Base-by-base conservation (phyloP, 148 eudicot genomes). In the Persicaria maculosa region DNA sequence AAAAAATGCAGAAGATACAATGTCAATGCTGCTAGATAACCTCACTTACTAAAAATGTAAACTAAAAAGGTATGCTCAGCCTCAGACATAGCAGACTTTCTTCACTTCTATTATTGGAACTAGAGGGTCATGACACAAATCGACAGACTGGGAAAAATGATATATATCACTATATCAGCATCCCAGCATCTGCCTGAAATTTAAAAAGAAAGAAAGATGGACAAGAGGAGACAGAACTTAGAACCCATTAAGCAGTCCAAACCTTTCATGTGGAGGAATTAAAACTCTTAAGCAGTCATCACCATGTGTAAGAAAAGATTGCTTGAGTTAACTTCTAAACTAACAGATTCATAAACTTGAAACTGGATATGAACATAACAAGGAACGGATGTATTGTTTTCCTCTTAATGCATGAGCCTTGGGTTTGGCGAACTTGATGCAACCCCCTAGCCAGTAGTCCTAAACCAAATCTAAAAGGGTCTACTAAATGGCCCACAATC, bases 1-100 rank as follows among this genome's bases (percentile, higher is more conserved):
- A 73, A 74, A 72, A 76, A 44, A 75, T 81, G 50, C 43, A 55
- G 59, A 25, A 77, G 48, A 10, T 25, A 71, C 40, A 15, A 45
- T 22, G 54, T 71, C 54, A 71, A 47, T 46, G 48, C 4, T 68
- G 47, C 48, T 36, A 36, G 70, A 40, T 40, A 65, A 65, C 69
- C 46, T 5, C 46, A 65, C 47, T 65, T 12, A 40, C 6, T 36
- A 40, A 58, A 58, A 19, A 15, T 4, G 4, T 15, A 4, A 58
- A 17, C 7, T n/a, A 57, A n/a, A 57, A 57, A 57, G 62, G 22
- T 57, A 57, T 17, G 9, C 5, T 57, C 62, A 57, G 31, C 15
- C 40, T 31, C 17, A n/a, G 59, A 54, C 59, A 55, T 31, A 5
- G 61, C 11, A 20, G 64, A 20, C 10, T 58, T 58, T 4, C 64